These are phyloP conservation scores for Phytophthora agathidicida DNA, from an alignment of 352 stramenopile species.

Conservation along the genomic window DNA sequence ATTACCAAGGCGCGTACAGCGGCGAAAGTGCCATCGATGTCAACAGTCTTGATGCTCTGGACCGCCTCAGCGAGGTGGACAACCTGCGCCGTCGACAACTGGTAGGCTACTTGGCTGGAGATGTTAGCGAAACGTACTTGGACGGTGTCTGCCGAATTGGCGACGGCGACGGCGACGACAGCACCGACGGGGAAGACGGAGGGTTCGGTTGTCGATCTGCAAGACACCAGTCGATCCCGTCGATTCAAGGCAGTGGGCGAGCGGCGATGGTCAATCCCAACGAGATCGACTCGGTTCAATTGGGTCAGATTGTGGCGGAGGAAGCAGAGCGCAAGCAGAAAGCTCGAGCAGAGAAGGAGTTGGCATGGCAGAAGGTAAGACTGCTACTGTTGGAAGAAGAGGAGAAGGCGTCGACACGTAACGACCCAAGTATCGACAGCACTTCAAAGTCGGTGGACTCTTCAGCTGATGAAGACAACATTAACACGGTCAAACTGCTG, in stretches of 20 bases:
- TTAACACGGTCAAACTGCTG: constrained; percentile 43
- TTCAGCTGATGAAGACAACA: constrained; percentile 33
- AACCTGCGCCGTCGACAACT: constrained; percentile 50
- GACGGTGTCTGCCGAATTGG: constrained; percentile 56
- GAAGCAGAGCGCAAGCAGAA: constrained; percentile 49
- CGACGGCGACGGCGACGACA: constrained; percentile 36
- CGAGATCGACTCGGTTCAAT: constrained; percentile 42
- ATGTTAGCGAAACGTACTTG: constrained; percentile 58
- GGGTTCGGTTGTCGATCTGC: constrained; percentile 6
- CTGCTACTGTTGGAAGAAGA: constrained; percentile 49
- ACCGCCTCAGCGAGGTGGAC: constrained; percentile 44
- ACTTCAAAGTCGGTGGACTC: constrained; percentile 50
- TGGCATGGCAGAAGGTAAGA: constrained; percentile 47
- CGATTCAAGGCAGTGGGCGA: constrained; percentile 39
- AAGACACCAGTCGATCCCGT: constrained; percentile 39
- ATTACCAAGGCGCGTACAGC: constrained; percentile 33
- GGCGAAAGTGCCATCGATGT: constrained; percentile 52
- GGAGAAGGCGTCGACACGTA: constrained; percentile 4
- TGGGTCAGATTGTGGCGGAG: constrained; percentile 45
- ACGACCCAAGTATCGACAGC: neutral
- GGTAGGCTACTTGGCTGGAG: constrained; percentile 64
- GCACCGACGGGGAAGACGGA: constrained; percentile 21
- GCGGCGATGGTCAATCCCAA: constrained; percentile 52
- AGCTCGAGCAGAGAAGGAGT: constrained; percentile 48
- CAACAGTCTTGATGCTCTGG: constrained; percentile 38